These are phyloP conservation scores for Blastocystis hominis DNA, from an alignment of 352 stramenopile species.

Conservation along the genomic window DNA sequence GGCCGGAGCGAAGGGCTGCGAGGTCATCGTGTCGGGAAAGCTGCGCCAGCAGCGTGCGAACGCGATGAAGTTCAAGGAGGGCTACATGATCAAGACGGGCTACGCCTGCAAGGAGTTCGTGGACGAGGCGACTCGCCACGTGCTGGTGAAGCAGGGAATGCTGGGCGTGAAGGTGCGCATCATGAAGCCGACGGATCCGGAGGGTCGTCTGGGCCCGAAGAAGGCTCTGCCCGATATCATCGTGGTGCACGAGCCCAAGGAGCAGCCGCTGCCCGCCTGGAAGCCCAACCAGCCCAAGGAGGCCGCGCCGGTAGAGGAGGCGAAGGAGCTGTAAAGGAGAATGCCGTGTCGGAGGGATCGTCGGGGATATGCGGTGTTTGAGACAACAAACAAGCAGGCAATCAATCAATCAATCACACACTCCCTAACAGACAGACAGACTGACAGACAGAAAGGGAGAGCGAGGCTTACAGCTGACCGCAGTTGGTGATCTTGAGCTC, in stretches of 20 bases:
- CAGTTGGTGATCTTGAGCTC: conserved; percentile 84
- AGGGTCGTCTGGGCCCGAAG: conserved; percentile 89
- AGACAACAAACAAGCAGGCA: too few relatives aligned
- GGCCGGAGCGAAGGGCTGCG: conserved; percentile 91
- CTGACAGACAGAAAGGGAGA: too few relatives aligned
- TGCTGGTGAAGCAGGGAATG: conserved; percentile 97
- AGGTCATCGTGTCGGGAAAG: conserved; percentile 98
- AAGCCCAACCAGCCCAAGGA: conserved; percentile 15
- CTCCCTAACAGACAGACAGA: background rate
- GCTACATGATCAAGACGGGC: conserved; percentile 99
- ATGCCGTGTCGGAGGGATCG: too few relatives aligned
- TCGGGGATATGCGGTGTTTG: too few relatives aligned
- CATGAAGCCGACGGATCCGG: conserved; percentile 95
- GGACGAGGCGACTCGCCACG: conserved; percentile 91
- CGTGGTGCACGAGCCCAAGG: conserved; percentile 95
- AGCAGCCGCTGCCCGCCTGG: conserved; percentile 63
- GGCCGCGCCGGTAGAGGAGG: background rate
- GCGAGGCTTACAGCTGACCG: conserved; percentile 64
- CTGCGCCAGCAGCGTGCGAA: conserved; percentile 96
- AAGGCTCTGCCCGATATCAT: conserved; percentile 93
- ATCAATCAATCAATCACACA: too few relatives aligned
- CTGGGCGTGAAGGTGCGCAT: conserved; percentile 98
- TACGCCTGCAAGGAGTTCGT: conserved; percentile 95
- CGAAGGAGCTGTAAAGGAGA: background rate
- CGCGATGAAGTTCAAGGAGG: conserved; percentile 99